phyloP scores from a whole-genome alignment of 2,329 filamentous ascomycete species.

The Cytospora paraplurivora region DNA sequence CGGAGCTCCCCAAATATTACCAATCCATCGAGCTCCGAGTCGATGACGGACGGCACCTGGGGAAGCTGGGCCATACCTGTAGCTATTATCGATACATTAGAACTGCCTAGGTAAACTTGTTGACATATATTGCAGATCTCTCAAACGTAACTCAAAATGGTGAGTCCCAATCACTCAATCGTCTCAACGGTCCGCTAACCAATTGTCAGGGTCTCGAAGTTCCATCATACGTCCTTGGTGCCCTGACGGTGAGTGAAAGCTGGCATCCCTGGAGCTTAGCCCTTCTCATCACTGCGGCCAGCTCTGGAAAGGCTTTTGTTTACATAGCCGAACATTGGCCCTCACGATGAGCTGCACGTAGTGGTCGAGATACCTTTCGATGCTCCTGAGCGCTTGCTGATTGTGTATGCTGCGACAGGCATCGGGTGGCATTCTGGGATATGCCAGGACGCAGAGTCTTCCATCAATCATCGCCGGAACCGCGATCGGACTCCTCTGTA shows the following conservation, averaged over 20 bases:
- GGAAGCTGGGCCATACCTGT: not conserved
- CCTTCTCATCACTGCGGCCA: not conserved
- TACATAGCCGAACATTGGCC: too few relatives aligned
- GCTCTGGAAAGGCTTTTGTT: too few relatives aligned
- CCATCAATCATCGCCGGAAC: constrained; percentile 85
- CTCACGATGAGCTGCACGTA: not conserved
- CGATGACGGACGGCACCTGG: constrained; percentile 1
- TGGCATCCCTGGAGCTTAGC: not conserved
- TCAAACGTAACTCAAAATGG: constrained; percentile 20
- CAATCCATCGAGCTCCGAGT: not conserved
- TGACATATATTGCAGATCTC: not conserved
- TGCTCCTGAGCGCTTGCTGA: constrained; percentile 4
- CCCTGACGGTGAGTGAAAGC: constrained; percentile 24
- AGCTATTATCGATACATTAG: constrained; percentile 5
- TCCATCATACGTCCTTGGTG: constrained; percentile 27
- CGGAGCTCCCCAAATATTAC: not conserved
- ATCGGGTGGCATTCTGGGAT: constrained; percentile 84
- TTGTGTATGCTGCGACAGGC: constrained; percentile 45
- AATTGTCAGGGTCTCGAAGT: constrained; percentile 19
- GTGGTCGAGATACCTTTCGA: not conserved
- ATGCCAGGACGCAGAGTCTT: constrained; percentile 78
- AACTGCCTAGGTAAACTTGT: not conserved
- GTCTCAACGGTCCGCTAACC: constrained; percentile 10
- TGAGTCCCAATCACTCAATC: not conserved
- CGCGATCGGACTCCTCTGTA: constrained; percentile 72